Evolutionary conservation across 1,139 yeast species (phyloP).

Genomic region (Protomyces inundatus): DNA sequence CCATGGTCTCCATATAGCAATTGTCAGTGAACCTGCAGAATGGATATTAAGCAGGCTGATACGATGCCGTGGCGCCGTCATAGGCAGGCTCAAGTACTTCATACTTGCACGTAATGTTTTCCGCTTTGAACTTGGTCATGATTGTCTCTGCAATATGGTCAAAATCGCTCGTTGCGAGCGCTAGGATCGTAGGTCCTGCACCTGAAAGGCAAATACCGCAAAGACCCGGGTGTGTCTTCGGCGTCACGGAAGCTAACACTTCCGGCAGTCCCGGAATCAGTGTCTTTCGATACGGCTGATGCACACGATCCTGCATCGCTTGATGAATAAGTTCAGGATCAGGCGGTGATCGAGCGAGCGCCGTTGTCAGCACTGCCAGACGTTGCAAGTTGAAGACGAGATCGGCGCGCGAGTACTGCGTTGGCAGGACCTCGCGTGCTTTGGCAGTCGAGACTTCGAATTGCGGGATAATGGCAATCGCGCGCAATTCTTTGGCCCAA

Average conservation of each 20-base stretch:
- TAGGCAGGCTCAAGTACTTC: constrained; percentile 76
- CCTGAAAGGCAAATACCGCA: constrained; percentile 94
- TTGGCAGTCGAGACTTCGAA: constrained; percentile 92
- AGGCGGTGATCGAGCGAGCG: constrained; percentile 77
- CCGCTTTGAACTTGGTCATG: constrained; percentile 59
- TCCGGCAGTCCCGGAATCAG: constrained; percentile 80
- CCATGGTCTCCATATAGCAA: background rate
- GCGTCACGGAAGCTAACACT: constrained; percentile 75
- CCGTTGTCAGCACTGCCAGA: constrained; percentile 68
- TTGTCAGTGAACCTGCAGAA: background rate
- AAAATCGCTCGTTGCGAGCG: constrained; percentile 82
- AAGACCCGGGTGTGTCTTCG: constrained; percentile 73
- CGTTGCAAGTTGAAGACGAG: constrained; percentile 83
- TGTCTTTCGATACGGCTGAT: constrained; percentile 82
- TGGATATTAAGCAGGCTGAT: background rate
- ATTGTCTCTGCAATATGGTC: constrained; percentile 79
- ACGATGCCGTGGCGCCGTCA: constrained; percentile 60
- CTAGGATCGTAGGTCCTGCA: constrained; percentile 95
- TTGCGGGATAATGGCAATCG: constrained; percentile 85
- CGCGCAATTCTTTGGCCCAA: constrained; percentile 76
- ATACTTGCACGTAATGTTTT: constrained; percentile 72
- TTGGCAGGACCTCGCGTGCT: constrained; percentile 83
- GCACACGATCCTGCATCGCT: constrained; percentile 94
- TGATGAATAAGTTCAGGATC: constrained; percentile 77
- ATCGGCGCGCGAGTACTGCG: constrained; percentile 70